Evolutionary conservation across 345 rosid genomes (phyloP), one percentile per base, ranked within the genome.

Genomic region (Citrus hindsii): DNA sequence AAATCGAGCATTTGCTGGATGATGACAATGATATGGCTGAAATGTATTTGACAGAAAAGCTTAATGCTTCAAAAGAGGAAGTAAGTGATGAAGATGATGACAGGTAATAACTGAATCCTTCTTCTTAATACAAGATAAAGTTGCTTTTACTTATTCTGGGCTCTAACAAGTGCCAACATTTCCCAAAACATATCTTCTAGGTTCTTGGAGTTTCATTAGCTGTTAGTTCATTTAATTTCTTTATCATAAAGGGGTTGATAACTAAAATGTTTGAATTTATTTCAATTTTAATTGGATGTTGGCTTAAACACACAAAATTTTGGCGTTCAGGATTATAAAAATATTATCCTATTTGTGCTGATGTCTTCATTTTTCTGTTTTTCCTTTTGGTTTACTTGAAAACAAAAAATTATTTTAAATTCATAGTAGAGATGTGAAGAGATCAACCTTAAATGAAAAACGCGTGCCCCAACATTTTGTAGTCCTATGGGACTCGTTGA

Each of bases 1-100:
- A 89, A 79, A 81, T 87, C n/a, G 92, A 89, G 70, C 88, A 87
- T 77, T 76, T 89, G 81, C 84, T 89, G 68, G 92, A 89, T 30
- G 90, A 89, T 75, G 90, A 87, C 59, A 84, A 86, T 77, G 90
- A 89, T 71, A 87, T 89, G 89, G 89, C 90, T 7, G 89, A 86
- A 74, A 87, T 89, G 88, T 86, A 85, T 75, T 76, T 87, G 84
- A 87, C 90, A 22, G 86, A 86, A 58, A 87, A 87, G 80, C 82
- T 85, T 70, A 73, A n/a, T 67, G 53, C 85, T n/a, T 25, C 51
- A 25, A 78, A 56, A 76, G 86, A 78, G 56, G 85, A 68, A 38
- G 73, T 67, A 28, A 9, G 71, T n/a, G 63, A 62, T 48, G 55
- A 24, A 61, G 81, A 77, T 22, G 83, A 86, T 56, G 81, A 82